Evolutionary conservation across 306 rosid genomes (phyloP), one percentile per base, ranked within the genome.

Genomic region (Crotalaria pallida): DNA sequence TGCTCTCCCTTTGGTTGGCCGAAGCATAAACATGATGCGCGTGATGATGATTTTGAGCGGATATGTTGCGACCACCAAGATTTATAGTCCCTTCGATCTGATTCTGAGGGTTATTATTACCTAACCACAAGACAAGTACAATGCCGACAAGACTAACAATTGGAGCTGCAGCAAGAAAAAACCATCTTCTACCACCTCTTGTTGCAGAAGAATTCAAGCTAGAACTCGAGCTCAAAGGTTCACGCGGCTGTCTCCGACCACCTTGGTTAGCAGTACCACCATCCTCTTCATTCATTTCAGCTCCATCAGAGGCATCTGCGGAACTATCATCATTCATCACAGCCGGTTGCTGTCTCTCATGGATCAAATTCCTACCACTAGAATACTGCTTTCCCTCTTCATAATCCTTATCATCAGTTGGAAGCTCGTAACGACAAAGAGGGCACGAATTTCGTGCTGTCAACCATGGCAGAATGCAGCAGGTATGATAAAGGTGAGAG

Each of bases 401-500:
- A 26, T 95, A 95, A 34, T 89, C 96, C 64, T 65, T 89, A 75
- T 95, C 99, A 67, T 95, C 96, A 0, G 97, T 95, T 65, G 99
- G 99, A 57, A 91, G 96, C 83, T 95, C 97, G 9, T 77, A 87
- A 10, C 99, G 94, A 74, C 96, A 91, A 69, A 91, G 93, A 69
- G 99, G 99, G 40, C 99, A 95, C 0, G 97, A 91, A 59, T 91
- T 95, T 9, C 97, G 89, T 29, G 96, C 33, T 45, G 82, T 83
- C 89, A 95, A 69, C 99, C 99, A 95, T 5, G 97, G 97, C 81
- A 87, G 73, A 80, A 95, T 95, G 82, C 99, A 95, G 61, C 63
- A 38, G 29, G 86, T 72, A 80, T 95, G 99, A 81, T 91, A 95
- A 3, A 95, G 85, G 79, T 95, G 99, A 72, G 80, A 77, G 61